Evolutionary conservation across 1,284 basidiomycete species (phyloP), one percentile per base, ranked within the genome.

Genomic region (Irpex sp.): DNA sequence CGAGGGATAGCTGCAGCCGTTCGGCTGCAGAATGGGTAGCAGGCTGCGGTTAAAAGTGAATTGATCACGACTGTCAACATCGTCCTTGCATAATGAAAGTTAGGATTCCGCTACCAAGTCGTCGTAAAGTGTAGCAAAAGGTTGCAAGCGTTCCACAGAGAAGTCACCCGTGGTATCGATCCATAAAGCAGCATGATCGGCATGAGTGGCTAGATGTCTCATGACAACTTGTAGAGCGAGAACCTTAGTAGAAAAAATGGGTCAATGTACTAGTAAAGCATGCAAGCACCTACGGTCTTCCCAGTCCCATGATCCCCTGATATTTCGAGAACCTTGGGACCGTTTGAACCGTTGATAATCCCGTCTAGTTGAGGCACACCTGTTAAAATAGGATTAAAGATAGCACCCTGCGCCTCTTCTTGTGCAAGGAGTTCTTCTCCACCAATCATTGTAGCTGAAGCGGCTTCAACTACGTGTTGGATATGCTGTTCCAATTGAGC

Each of bases 131-230:
- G 71, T 69, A 5, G 84, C 65, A 36, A 85, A 69, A n/a, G 72
- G 67, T 2, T 73, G 66, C 1, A 84, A 79, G 56, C 78, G 77
- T 17, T 85, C 82, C 0, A 77, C 76, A 38, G 86, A 82, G 71
- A 92, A 89, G 62, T 85, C 85, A 2, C 89, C 88, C 0, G 79
- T 81, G 7, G 86, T 87, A 68, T 93, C 91, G 52, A 93, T 81
- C 91, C 91, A 93, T 6, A 85, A 71, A 0, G 80, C 83, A 57
- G 71, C 77, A 3, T 78, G 73, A 17, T 79, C 68, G 19, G 67
- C 62, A 64, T 78, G 61, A 6, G 69, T 65, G 0, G 75, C 70
- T 1, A 92, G 79, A 69, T 85, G 78, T 17, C 79, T 78, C 19
- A 90, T 73, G 38, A 82, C 78, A 4, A 87, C 72, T 62, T 90